Evolutionary conservation across 768 basidiomycete species (phyloP).

Genomic region (Ramaria rubella): DNA sequence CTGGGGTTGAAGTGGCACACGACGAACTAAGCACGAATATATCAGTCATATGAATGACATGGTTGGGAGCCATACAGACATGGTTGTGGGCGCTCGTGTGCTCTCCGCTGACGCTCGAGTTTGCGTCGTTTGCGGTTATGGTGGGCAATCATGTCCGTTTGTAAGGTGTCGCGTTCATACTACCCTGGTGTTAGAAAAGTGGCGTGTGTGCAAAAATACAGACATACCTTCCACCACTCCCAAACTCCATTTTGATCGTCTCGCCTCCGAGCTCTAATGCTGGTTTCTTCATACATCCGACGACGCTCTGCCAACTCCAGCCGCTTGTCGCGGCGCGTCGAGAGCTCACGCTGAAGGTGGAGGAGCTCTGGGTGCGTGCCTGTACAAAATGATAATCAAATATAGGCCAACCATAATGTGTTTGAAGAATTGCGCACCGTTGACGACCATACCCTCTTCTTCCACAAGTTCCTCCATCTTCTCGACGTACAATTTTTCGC

Average conservation of each 20-base stretch:
- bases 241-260: conserved; percentile 74
- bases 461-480: conserved; percentile 87
- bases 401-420: neutral
- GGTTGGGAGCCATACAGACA: conserved; percentile 39
- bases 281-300: conserved; percentile 59
- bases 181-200: conserved; percentile 23
- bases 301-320: conserved; percentile 74
- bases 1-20: conserved; percentile 49
- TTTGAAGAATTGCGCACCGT: conserved; percentile 44
- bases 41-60: neutral
- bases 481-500: conserved; percentile 87
- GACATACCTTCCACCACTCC: conserved; percentile 84
- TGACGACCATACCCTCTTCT: conserved; percentile 76
- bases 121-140: conserved; percentile 79
- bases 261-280: conserved; percentile 53
- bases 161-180: conserved; percentile 71
- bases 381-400: conserved; percentile 26
- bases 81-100: conserved; percentile 67
- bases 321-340: conserved; percentile 72
- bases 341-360: conserved; percentile 73
- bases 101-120: conserved; percentile 79
- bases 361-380: conserved; percentile 83
- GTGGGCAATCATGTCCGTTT: conserved; percentile 84
- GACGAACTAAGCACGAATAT: conserved; percentile 38
- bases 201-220: neutral